Conservation (phyloP, 2,329 filamentous ascomycete species). For the Talaromyces sp. region DNA sequence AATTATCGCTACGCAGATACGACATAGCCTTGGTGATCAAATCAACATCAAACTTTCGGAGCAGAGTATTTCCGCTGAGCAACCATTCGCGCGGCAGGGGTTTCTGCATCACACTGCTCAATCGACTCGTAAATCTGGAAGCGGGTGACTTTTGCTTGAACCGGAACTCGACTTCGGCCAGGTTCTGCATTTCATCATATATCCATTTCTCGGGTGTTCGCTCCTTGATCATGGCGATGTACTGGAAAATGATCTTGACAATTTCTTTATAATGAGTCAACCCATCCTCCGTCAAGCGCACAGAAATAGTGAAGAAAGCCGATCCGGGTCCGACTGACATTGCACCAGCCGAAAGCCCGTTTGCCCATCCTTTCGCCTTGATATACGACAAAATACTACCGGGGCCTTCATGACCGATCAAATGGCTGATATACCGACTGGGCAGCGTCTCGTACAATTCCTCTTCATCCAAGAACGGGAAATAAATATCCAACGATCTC, state of each 20-base stretch:
- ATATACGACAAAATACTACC: conserved; percentile 87
- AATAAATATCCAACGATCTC: conserved; percentile 72
- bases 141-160: conserved; percentile 92
- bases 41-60: conserved; percentile 76
- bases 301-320: conserved; percentile 72
- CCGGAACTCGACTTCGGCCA: conserved; percentile 90
- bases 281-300: conserved; percentile 80
- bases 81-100: conserved; percentile 82
- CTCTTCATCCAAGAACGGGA: conserved; percentile 83
- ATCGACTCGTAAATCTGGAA: conserved; percentile 79
- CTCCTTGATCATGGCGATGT: conserved; percentile 80
- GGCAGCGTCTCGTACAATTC: conserved; percentile 74
- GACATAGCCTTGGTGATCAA: conserved; percentile 70
- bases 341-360: conserved; percentile 72
- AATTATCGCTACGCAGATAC: conserved; percentile 80
- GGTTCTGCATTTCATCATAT: conserved; percentile 82
- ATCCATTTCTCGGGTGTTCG: conserved; percentile 85
- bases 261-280: conserved; percentile 78
- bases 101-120: conserved; percentile 87
- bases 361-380: conserved; percentile 87
- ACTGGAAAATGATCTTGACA: conserved; percentile 81
- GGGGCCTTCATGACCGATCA: conserved; percentile 89
- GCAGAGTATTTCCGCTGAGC: conserved; percentile 70
- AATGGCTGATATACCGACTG: conserved; percentile 77
- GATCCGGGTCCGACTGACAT: conserved; percentile 75